Base-by-base conservation (phyloP, 768 basidiomycete genomes). In the Russula foetens region DNA sequence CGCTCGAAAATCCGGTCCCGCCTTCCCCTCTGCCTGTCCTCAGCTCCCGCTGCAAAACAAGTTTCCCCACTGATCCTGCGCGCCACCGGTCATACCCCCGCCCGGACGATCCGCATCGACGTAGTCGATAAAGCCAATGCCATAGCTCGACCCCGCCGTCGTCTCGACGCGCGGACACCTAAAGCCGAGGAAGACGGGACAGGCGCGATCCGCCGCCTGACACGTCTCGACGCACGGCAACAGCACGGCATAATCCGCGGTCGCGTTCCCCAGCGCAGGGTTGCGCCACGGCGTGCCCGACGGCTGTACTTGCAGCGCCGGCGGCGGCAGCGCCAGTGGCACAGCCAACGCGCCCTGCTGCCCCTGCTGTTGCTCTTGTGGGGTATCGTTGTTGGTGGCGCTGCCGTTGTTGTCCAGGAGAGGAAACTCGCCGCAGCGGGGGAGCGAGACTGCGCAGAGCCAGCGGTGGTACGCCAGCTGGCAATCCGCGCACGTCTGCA, bases 211-310 rank as follows among this genome's bases (percentile, higher is more conserved):
- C 24, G 81, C 83, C 1, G 80, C 77, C 19, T 82, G 78, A 72
- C 92, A 95, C 31, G 80, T 81, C 73, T 92, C 92, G 11, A 91
- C 72, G 69, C 91, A 93, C 3, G 92, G 91, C 35, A 89, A 74
- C 17, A 94, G 73, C 68, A 81, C 77, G n/a, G 71, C 74, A 72
- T 89, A 91, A 56, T 21, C 12, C 31, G 29, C 69, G 71, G 2
- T 68, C 66, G 63, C 79, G 71, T 14, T 75, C 55, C n/a, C 84
- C 79, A 45, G 85, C 73, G 56, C 70, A 73, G 75, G 67, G 63
- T 82, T 84, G 15, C 85, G 75, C 3, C 72, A 66, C 0, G 75
- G 66, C 7, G 69, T 65, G 21, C 77, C 70, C 0, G 81, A 75
- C 4, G 77, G 51, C 46, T 63, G 66, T 46, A 77, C 74, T 2